Base-by-base conservation (phyloP, 495 filamentous ascomycete genomes). In the Cladorrhinum samala region DNA sequence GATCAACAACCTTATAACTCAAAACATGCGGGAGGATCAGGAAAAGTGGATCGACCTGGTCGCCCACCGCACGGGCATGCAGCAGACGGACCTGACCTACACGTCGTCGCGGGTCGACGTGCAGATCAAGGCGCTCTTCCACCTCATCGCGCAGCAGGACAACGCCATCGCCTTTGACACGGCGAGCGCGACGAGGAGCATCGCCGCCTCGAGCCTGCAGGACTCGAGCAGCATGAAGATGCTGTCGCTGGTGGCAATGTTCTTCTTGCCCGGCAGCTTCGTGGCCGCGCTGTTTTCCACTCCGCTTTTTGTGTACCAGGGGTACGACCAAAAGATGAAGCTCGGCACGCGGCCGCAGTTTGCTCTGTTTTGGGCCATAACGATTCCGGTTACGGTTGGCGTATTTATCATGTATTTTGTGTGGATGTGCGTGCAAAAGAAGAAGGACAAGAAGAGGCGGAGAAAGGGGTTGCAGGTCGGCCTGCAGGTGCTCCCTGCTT, bases 241-340 rank as follows among this genome's bases (percentile, higher is more conserved):
- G 25, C 74, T 82, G 21, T 77, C 79, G 8, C 65, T 72, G 2
- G 57, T 81, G 23, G 77, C 78, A 19, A 78, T 81, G 76, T 60
- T 74, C 13, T 80, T 81, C 56, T 54, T 81, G 2, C 77, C 77
- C 0, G 77, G 74, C 0, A 80, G 72, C 13, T 79, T 80, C 43
- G 50, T 74, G 8, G 68, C 72, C 9, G 68, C 69, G 5, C 40
- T 72, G 2, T 65, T 70, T 21, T 55, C 60, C 1, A 46, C 62
- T 1, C 59, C 61, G 9, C 45, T 70, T 14, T 67, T 68, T 21
- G 45, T 51, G 13, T 67, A 64, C 62, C 52, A 62, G 19, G 53
- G 54, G 37, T 44, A 21, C 3, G 20, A 17, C 23, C 33, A 42
- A 1, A 14, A 21, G 14, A 56, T 61, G 11, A 52, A 5, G 2